A percentile compares a stretch with the other conserved stretches of the same genome.
phyloP scores from a whole-genome alignment of 805 yeast species.

The Yamadazyma kitorensis region DNA sequence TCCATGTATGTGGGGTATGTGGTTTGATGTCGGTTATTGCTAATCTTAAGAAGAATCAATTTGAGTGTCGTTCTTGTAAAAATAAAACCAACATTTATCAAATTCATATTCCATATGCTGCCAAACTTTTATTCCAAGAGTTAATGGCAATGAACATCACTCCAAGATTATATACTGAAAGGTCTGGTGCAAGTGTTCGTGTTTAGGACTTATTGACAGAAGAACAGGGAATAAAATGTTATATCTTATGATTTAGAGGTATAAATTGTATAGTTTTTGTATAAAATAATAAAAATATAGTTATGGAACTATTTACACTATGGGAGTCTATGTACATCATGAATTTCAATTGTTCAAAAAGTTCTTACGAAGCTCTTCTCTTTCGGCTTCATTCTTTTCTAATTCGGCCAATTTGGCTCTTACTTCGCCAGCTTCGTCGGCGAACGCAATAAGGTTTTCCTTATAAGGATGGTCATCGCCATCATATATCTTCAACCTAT shows the following conservation, averaged over 20 bases:
- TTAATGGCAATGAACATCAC: constrained; percentile 99
- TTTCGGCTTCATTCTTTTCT: constrained; percentile 29
- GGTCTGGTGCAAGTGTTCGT: constrained; percentile 56
- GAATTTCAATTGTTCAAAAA: constrained; percentile 23
- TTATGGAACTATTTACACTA: neutral
- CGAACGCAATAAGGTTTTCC: constrained; percentile 79
- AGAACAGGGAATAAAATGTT: too few relatives aligned
- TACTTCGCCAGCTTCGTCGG: constrained; percentile 66
- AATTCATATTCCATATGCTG: constrained; percentile 97
- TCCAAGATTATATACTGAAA: constrained; percentile 94
- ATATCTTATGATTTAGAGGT: too few relatives aligned
- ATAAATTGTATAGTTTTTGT: constrained; percentile 4
- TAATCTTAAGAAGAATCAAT: constrained; percentile 94
- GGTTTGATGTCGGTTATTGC: constrained; percentile 98
- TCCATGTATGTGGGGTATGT: constrained; percentile 97
- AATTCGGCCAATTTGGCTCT: constrained; percentile 40
- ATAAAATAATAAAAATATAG: neutral
- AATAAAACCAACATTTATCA: constrained; percentile 98
- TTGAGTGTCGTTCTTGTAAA: constrained; percentile 97
- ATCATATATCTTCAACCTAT: constrained; percentile 81
- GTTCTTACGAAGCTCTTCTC: constrained; percentile 33
- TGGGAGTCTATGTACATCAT: constrained; percentile 8
- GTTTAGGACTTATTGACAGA: too few relatives aligned
- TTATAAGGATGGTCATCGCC: constrained; percentile 87
- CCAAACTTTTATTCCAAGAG: constrained; percentile 96